Base-by-base conservation (phyloP, 352 stramenopile genomes). In the Saprolegnia diclina region DNA sequence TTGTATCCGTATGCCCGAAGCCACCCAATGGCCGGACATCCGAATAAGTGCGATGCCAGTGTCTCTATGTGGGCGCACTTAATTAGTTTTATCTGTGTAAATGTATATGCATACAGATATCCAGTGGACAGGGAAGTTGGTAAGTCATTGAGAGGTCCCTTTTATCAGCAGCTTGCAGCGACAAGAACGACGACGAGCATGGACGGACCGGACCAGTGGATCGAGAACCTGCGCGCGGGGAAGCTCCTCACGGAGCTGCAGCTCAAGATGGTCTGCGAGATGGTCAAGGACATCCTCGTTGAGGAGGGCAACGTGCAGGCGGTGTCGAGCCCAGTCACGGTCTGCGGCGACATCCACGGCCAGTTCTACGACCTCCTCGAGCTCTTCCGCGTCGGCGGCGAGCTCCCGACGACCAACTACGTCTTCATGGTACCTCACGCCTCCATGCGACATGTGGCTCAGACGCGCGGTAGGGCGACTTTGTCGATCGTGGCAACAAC, bases 221-320 rank as follows among this genome's bases (percentile, higher is more conserved):
- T 95, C 71, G 88, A 90, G 64, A 84, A 81, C 70, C 71, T 96
- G 66, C 76, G 79, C 57, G 76, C 76, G 38, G 87, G 88, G 69
- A 91, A 92, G 65, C 65, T 93, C 53, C 76, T 96, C 62, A 90
- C 79, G 65, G 88, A 96, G 77, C 75, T 92, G 67, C 85, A 96
- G 76, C 81, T 96, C 69, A 94, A 95, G 73, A 80, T 91, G 73
- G 80, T 95, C 55, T 96, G 88, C 74, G 82, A 94, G 75, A 92
- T 93, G 71, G 87, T 95, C 54, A 97, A 97, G 79, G 75, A 93
- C 68, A 84, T 96, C 65, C 78, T 97, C 29, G 93, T 96, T 57
- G 89, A 97, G 71, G 90, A 97, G 74, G 93, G 85, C 68, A 97
- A 96, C 73, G 89, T 97, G 55, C 88, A 95, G 72, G 81, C 87